These are phyloP conservation scores for Fraxinus quadrangulata DNA, from an alignment of 257 asterid genomes.

Conservation along the genomic window DNA sequence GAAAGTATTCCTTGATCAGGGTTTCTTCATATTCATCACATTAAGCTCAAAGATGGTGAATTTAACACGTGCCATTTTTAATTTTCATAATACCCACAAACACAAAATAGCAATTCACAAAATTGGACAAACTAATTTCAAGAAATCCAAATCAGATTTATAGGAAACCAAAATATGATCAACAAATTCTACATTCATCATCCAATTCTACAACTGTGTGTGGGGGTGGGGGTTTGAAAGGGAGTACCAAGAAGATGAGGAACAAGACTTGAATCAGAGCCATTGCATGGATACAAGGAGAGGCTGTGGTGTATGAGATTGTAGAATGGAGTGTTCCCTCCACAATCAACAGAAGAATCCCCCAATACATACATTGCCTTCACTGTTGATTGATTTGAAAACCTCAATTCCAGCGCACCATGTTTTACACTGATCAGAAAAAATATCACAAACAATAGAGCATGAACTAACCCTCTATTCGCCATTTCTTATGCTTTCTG, in stretches of 20 bases:
- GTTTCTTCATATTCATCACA: background rate
- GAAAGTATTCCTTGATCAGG: background rate
- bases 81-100: background rate
- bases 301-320: conserved; percentile 36
- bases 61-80: background rate
- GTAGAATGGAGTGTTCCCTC: conserved; percentile 59
- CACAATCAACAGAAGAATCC: conserved; percentile 74
- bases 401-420: conserved; percentile 25
- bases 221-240: conserved; percentile 16
- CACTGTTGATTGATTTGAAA: conserved; percentile 32
- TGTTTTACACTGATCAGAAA: conserved; percentile 16
- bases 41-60: background rate
- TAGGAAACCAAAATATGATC: background rate
- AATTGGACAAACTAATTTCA: background rate
- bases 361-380: conserved; percentile 59
- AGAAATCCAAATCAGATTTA: conserved; percentile 10
- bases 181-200: conserved; percentile 11
- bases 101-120: background rate
- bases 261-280: conserved; percentile 59
- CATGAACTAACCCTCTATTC: conserved; percentile 21
- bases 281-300: conserved; percentile 64
- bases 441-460: conserved; percentile 19
- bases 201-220: conserved; percentile 3
- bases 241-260: conserved; percentile 65
- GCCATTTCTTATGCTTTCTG: conserved; percentile 27